phyloP scores from a whole-genome alignment of 73 alveolate genomes.

The Paramecium tetraurelia region DNA sequence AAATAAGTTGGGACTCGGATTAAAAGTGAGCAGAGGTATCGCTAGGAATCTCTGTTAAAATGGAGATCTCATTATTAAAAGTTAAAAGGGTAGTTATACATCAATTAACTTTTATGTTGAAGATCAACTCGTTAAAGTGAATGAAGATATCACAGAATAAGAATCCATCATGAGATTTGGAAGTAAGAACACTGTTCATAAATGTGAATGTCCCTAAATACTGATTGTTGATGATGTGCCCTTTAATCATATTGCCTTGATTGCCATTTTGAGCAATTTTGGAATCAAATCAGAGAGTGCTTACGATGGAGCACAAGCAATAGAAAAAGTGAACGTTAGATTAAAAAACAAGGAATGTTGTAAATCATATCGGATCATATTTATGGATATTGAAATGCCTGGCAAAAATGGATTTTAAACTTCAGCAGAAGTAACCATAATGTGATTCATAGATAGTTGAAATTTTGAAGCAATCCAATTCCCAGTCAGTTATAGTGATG shows the following conservation, averaged over 20 bases:
- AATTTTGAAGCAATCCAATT: not conserved
- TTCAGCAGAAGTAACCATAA: not conserved
- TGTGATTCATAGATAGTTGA: not conserved
- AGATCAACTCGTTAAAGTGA: not conserved
- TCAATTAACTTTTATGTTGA: not conserved
- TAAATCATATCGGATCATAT: not conserved
- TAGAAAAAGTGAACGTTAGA: not conserved
- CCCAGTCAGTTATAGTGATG: not conserved
- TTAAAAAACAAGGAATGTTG: not conserved
- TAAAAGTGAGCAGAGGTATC: not conserved
- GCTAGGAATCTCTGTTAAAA: not conserved
- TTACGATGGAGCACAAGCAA: conserved; percentile 1
- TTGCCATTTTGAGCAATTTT: not conserved
- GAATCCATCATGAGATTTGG: not conserved
- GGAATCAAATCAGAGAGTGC: not conserved
- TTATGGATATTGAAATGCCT: conserved; percentile 51
- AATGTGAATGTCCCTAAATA: not conserved
- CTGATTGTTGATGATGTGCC: conserved; percentile 45
- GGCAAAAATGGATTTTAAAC: conserved; percentile 16
- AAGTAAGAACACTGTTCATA: not conserved
- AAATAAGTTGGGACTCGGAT: conserved; percentile 2
- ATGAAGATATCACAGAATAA: not conserved
- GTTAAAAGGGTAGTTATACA: not conserved
- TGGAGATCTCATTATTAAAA: conserved; percentile 7
- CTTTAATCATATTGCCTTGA: conserved; percentile 21